Conservation (phyloP, 208 protist species). For the Angomonas ambiguus region DNA sequence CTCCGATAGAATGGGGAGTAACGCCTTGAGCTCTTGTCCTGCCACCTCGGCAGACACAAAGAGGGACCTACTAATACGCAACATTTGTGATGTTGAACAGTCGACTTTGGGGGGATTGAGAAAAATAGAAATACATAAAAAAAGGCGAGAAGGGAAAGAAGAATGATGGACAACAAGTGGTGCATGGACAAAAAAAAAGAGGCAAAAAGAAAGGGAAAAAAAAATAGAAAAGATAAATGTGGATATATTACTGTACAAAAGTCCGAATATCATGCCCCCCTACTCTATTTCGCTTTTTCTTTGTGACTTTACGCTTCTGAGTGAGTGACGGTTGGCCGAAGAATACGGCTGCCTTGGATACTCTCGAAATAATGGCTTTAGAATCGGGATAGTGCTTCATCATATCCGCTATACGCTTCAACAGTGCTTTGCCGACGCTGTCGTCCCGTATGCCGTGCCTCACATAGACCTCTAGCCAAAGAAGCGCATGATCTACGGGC, state of each 20-base stretch:
- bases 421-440: slow-evolving; percentile 52
- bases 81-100: too few species aligned
- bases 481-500: slow-evolving; percentile 37
- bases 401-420: slow-evolving; percentile 1
- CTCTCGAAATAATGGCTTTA: background rate
- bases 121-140: background rate
- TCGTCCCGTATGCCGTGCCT: slow-evolving; percentile 52
- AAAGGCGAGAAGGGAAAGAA: slow-evolving; percentile 1
- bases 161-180: background rate
- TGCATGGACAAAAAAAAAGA: background rate
- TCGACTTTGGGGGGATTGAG: background rate
- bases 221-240: slow-evolving; percentile 3
- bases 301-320: background rate
- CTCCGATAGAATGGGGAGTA: slow-evolving; percentile 22
- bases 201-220: slow-evolving; percentile 6
- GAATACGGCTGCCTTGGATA: background rate
- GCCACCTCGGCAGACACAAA: slow-evolving; percentile 15
- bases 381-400: background rate
- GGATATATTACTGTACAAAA: too few species aligned
- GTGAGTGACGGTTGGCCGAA: background rate
- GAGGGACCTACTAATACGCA: background rate
- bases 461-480: slow-evolving; percentile 68
- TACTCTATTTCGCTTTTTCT: background rate
- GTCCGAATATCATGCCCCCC: background rate
- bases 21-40: slow-evolving; percentile 14